phyloP scores from a whole-genome alignment of 2,329 filamentous ascomycete genomes.

The Phoma herbarum region DNA sequence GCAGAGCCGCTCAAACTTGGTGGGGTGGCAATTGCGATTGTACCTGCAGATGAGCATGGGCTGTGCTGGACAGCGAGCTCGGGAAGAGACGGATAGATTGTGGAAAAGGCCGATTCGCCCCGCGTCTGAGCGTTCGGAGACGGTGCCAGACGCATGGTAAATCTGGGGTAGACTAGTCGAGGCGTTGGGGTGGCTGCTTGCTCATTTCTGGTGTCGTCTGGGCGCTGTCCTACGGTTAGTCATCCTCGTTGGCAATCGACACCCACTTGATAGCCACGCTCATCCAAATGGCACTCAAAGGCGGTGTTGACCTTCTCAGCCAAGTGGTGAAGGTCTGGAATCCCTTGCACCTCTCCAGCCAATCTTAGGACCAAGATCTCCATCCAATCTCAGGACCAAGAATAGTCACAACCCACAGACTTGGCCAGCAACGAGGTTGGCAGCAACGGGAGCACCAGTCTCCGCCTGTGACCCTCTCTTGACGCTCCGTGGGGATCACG shows the following conservation, averaged over 20 bases:
- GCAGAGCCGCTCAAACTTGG: conserved; percentile 27
- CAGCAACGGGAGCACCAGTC: neutral
- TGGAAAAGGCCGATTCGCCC: conserved; percentile 30
- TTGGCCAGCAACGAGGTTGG: neutral
- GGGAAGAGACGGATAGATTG: conserved; percentile 30
- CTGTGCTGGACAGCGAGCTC: conserved; percentile 29
- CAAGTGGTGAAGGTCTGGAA: neutral
- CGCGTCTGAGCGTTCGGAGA: conserved; percentile 37
- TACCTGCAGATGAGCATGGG: conserved; percentile 45
- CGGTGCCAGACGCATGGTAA: conserved; percentile 40
- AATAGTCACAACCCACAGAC: neutral
- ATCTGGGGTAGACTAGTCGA: conserved; percentile 42
- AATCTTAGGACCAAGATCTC: neutral
- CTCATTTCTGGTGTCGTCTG: conserved; percentile 15
- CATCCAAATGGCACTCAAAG: neutral
- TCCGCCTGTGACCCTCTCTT: neutral
- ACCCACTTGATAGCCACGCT: neutral
- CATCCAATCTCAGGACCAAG: neutral
- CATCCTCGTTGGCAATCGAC: conserved; percentile 27
- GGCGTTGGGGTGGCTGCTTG: conserved; percentile 18
- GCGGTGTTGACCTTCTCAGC: neutral
- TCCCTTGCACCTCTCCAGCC: neutral
- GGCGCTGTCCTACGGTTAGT: conserved; percentile 30
- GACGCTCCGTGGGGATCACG: neutral
- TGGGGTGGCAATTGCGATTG: conserved; percentile 35